A percentile compares a stretch with the other conserved stretches of the same genome.
phyloP scores from a whole-genome alignment of 139 green algal species.

The Chlamydomonas asymmetrica region DNA sequence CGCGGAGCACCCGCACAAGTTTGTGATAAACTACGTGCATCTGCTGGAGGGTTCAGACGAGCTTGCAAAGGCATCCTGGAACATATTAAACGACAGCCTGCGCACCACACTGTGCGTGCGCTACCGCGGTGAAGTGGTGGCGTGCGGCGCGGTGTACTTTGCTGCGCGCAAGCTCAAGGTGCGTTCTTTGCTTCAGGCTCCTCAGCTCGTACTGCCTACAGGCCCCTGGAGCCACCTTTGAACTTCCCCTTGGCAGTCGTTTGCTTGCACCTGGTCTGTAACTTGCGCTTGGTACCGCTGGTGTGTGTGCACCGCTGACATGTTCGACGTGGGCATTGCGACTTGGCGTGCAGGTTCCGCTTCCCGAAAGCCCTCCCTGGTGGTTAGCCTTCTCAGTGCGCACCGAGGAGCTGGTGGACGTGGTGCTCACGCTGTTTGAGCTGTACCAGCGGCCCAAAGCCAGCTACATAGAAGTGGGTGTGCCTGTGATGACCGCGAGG shows the following conservation, averaged over 20 bases:
- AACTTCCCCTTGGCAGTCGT: no score
- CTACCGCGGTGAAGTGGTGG: conserved; percentile 79
- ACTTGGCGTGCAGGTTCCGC: conserved; percentile 48
- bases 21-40: conserved; percentile 79
- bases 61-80: conserved; percentile 79
- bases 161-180: conserved; percentile 74
- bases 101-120: conserved; percentile 88
- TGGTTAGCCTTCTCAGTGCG: conserved; percentile 74
- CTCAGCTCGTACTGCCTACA: no score
- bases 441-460: conserved; percentile 63
- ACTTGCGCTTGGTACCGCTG: no score
- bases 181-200: no score
- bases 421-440: conserved; percentile 53
- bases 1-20: conserved; percentile 92
- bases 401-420: conserved; percentile 61
- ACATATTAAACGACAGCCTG: conserved; percentile 88
- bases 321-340: neutral
- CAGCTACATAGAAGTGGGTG: conserved; percentile 44
- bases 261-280: no score
- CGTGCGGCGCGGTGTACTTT: conserved; percentile 87
- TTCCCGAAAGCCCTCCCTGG: conserved; percentile 82
- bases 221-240: no score
- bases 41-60: conserved; percentile 47
- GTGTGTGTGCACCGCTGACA: no score
- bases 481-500: neutral